Evolutionary conservation across 257 asterid species (phyloP).

Genomic region (Solanum pennellii): DNA sequence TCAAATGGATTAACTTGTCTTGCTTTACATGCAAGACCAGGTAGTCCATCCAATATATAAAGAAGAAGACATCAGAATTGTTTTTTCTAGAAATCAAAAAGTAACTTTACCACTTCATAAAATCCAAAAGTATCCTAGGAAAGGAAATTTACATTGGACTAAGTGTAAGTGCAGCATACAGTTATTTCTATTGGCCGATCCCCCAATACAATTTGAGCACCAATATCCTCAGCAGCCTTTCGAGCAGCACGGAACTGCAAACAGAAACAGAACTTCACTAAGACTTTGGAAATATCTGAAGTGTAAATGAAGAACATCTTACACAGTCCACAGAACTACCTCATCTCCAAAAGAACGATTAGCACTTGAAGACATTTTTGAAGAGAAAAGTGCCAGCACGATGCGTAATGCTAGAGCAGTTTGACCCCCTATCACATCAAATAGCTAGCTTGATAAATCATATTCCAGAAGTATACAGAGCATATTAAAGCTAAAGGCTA

Average conservation of each 20-base stretch:
- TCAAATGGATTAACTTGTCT: neutral
- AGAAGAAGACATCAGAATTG: neutral
- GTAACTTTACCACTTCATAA: neutral
- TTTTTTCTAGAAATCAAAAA: neutral
- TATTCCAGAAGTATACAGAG: neutral
- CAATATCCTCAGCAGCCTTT: conserved; percentile 70
- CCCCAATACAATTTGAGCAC: conserved; percentile 87
- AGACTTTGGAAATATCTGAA: neutral
- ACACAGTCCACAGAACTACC: conserved; percentile 17
- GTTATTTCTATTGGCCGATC: conserved; percentile 93
- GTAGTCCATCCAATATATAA: neutral
- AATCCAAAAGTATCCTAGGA: neutral
- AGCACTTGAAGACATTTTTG: conserved; percentile 61
- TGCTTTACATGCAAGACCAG: neutral
- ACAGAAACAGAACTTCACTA: neutral
- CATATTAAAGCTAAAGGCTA: neutral
- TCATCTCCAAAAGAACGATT: conserved; percentile 87
- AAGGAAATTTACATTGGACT: neutral
- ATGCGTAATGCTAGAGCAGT: conserved; percentile 72
- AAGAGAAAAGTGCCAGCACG: conserved; percentile 73
- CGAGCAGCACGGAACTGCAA: conserved; percentile 89
- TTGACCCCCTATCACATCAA: conserved; percentile 54
- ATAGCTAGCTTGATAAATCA: neutral
- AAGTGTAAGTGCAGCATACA: conserved; percentile 22
- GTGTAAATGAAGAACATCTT: neutral